A percentile compares a stretch with the other conserved stretches of the same genome.
These are phyloP conservation scores for Nicotiana attenuata DNA, from an alignment of 257 asterid species.

Conservation along the genomic window DNA sequence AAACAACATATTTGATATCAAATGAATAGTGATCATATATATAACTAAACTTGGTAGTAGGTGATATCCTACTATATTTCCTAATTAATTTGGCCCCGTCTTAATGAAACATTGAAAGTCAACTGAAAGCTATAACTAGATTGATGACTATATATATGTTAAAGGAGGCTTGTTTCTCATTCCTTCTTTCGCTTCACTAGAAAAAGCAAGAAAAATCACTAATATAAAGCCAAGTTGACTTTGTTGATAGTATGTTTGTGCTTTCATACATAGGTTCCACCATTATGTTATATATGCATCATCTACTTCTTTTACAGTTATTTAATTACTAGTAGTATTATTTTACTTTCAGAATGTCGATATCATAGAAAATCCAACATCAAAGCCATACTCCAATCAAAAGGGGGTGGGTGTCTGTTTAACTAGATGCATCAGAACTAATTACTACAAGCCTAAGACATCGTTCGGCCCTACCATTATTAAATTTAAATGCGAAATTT, in stretches of 20 bases:
- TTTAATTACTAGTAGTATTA: no score
- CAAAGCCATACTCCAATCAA: background rate
- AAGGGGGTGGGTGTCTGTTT: background rate
- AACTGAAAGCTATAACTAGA: no score
- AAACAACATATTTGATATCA: no score
- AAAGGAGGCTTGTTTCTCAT: background rate
- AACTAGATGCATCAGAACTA: no score
- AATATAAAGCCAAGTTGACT: conserved; percentile 2
- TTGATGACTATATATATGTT: background rate
- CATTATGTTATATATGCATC: background rate
- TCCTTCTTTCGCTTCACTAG: background rate
- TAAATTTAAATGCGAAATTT: no score
- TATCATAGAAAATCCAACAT: background rate
- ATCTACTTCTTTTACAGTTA: background rate
- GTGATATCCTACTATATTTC: no score
- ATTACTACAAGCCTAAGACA: no score
- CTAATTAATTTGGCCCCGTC: no score
- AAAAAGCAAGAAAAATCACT: background rate
- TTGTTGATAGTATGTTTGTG: conserved; percentile 3
- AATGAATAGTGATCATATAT: no score
- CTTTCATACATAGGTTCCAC: conserved; percentile 21
- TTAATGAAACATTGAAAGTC: no score
- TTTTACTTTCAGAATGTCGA: background rate
- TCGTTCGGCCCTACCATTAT: no score
- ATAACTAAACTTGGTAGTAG: no score